phyloP scores from a whole-genome alignment of 179 eudicot genomes.

The Pouteria campechiana region DNA sequence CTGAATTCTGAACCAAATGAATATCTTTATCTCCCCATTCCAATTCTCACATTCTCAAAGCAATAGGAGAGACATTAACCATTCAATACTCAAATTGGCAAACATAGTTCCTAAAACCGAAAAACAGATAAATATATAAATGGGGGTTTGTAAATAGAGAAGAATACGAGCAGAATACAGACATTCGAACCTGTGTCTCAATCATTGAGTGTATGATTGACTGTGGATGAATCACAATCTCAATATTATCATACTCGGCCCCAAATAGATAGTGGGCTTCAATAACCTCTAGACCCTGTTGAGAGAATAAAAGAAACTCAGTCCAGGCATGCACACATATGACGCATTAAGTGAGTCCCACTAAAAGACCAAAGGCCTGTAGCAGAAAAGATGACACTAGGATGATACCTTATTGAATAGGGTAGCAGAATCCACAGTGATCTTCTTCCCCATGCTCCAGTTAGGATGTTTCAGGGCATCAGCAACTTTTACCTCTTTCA shows the following conservation, averaged over 20 bases:
- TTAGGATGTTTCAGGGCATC: conserved; percentile 99
- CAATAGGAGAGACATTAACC: too few relatives aligned
- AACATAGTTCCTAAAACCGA: too few relatives aligned
- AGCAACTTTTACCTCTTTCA: conserved; percentile 88
- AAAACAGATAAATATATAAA: too few relatives aligned
- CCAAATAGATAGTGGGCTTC: conserved; percentile 99
- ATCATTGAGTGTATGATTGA: conserved; percentile 97
- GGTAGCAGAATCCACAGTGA: conserved; percentile 98
- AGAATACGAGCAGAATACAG: neutral
- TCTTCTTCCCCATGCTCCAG: conserved; percentile 96
- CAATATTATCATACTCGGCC: conserved; percentile 83
- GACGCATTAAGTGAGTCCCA: neutral
- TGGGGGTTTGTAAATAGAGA: too few relatives aligned
- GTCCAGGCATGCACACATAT: too few relatives aligned
- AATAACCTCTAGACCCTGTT: conserved; percentile 94
- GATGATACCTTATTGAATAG: conserved; percentile 79
- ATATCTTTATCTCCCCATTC: too few relatives aligned
- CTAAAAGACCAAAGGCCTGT: neutral
- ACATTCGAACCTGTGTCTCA: conserved; percentile 73
- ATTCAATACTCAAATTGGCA: too few relatives aligned
- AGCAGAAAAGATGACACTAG: neutral
- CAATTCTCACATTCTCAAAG: too few relatives aligned
- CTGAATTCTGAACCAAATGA: too few relatives aligned
- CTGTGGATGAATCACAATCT: conserved; percentile 93
- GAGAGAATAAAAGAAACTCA: conserved; percentile 7